Evolutionary conservation across 2,329 filamentous ascomycete genomes (phyloP), one percentile per base, ranked within the genome.

Genomic region (Verticillium alfalfae): DNA sequence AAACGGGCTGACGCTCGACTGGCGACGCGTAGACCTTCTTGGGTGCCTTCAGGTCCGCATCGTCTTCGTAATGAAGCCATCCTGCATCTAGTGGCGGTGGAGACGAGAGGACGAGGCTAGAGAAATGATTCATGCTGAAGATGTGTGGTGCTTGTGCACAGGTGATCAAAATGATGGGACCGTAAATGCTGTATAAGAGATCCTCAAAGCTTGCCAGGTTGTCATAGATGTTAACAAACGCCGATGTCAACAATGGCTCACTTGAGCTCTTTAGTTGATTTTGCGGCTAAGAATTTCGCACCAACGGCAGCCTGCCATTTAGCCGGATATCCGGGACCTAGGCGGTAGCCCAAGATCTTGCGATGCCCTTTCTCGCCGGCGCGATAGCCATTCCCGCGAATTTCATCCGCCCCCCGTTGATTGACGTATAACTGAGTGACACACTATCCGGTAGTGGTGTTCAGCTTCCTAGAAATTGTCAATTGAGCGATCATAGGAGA

Each of bases 11-110:
- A 55, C 74, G 73, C 34, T 72, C 70, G 26, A 73, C 56, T 5
- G 68, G 66, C 10, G 67, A 68, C 18, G 72, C 64, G 37, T 70
- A 62, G 18, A 56, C 59, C 6, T 67, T 68, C 38, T 70, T 70
- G n/a, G 70, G 69, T 5, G 62, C 61, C 5, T 67, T 67, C 31
- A 74, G 66, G 56, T 69, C 68, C 15, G 63, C 13, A 70, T 66
- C 61, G 34, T 71, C 62, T 64, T 81, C 77, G 65, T 75, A 71
- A 31, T 69, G 68, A 9, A 78, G 62, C 78, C 79, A 82, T 54
- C 68, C 72, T 18, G 73, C 70, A 64, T 80, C 70, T 8, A 79
- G 65, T 3, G 73, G 72, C 8, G 79, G 79, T 3, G 60, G 56
- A 37, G 58, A 34, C 5, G 34, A 31, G 39, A 65, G 58, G 12